Conservation (phyloP, 768 basidiomycete genomes). For the Coprinopsis marcescibilis region DNA sequence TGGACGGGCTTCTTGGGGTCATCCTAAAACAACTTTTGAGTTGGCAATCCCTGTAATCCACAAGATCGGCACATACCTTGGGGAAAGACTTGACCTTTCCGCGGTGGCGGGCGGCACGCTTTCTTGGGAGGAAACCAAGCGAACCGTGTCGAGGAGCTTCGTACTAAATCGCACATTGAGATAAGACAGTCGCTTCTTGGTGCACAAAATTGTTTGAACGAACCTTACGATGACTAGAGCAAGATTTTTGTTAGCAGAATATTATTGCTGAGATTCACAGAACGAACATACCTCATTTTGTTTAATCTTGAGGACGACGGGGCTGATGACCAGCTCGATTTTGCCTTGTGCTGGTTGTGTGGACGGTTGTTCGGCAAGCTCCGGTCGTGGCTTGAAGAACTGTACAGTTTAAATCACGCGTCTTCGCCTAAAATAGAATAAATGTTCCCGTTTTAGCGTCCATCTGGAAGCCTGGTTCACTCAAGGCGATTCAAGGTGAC, state of each 20-base stretch:
- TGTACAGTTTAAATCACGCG: constrained; percentile 30
- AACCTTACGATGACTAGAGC: constrained; percentile 82
- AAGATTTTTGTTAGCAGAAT: constrained; percentile 12
- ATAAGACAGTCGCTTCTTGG: constrained; percentile 5
- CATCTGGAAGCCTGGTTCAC: no score
- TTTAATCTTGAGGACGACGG: constrained; percentile 37
- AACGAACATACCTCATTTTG: constrained; percentile 58
- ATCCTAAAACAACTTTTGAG: constrained; percentile 51
- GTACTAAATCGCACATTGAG: constrained; percentile 48
- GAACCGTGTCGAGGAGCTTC: constrained; percentile 99
- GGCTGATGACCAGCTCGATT: constrained; percentile 26
- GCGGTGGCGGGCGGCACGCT: constrained; percentile 94
- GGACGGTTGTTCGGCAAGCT: constrained; percentile 22
- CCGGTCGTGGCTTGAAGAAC: constrained; percentile 37
- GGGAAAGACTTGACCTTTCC: constrained; percentile 99
- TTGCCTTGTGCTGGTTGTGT: constrained; percentile 13
- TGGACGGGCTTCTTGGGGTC: constrained; percentile 99
- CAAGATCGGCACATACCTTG: constrained; percentile 51
- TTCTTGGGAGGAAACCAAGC: constrained; percentile 94
- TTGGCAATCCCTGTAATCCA: not conserved
- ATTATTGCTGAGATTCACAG: constrained; percentile 1
- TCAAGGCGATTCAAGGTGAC: no score
- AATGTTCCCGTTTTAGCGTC: no score
- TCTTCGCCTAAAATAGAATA: not conserved
- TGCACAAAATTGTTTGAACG: constrained; percentile 19